Base-by-base conservation (phyloP, 179 eudicot species). In the Actinidia chinensis region DNA sequence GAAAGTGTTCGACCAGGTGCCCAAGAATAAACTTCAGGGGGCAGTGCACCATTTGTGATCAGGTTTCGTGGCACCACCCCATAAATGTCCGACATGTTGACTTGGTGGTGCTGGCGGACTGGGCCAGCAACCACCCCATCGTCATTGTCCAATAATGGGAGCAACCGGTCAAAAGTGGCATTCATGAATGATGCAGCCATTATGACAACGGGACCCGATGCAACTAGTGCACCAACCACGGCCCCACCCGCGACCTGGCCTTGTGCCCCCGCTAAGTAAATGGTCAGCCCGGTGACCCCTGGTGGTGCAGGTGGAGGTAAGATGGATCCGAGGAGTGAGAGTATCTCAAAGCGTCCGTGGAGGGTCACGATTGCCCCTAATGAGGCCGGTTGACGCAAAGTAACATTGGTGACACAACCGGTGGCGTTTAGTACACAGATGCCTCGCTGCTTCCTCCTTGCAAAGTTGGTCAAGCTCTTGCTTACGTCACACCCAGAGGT, bases 181-280 rank as follows among this genome's bases (percentile, higher is more conserved):
- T 80, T 80, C 83, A 80, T 80, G 63, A 75, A 80, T 0, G 83
- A 25, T 4, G 79, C 71, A 3, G 83, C 79, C 83, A 80, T 76
- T 28, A 80, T 80, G 52, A 80, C 79, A 63, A 80, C 83, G 0
- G 83, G 83, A 1, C 83, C 79, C 0, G 79, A 80, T 23, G 83
- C 79, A 44, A 80, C 48, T 33, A 80, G 83, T 5, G 79, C 61
- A 9, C 83, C 83, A 6, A 70, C 76, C 68, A 80, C 83, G 8
- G 18, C 60, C 25, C 83, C 83, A 1, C 83, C 83, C 12, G 76
- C 79, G 0, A 80, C 83, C 76, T 80, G 83, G 8, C 83, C 83
- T 55, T 80, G 83, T 1, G 79, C 83, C 17, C 79, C 83, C 0
- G 83, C 83, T n/a, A 80, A 17, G 71, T 80, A 80, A 11, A 80